Percentiles rank a stretch among this genome's conserved stretches.
Evolutionary conservation across 2,329 filamentous ascomycete genomes (phyloP).

Genomic region (Colletotrichum lupini): DNA sequence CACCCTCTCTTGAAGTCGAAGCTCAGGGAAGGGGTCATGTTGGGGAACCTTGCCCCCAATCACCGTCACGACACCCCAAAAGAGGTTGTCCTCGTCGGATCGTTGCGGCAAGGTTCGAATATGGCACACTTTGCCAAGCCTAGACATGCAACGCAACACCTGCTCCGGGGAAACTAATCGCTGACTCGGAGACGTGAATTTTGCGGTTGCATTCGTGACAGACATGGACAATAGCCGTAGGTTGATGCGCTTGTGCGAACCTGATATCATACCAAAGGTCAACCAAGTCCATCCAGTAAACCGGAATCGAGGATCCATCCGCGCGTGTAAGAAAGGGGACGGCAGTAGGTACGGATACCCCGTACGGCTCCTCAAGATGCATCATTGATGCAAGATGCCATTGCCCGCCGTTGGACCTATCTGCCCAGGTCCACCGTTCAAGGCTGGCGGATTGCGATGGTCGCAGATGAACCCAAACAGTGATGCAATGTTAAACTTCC

Average conservation of each 20-base stretch:
- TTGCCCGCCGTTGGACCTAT: neutral
- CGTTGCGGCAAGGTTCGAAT: constrained; percentile 10
- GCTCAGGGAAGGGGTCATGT: constrained; percentile 16
- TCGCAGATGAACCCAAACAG: constrained; percentile 9
- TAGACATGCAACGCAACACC: constrained; percentile 1
- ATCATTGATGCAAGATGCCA: constrained; percentile 17
- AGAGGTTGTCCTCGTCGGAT: constrained; percentile 5
- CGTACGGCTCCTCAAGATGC: neutral
- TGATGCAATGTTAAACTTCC: constrained; percentile 23
- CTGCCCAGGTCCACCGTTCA: neutral
- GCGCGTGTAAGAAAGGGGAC: neutral
- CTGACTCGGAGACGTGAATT: constrained; percentile 9
- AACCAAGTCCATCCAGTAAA: neutral
- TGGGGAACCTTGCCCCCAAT: constrained; percentile 18
- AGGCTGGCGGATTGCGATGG: neutral
- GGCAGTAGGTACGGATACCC: neutral
- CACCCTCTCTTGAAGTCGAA: neutral
- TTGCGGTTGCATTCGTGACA: neutral
- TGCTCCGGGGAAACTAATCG: neutral
- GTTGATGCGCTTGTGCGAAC: neutral
- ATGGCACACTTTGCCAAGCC: constrained; percentile 15
- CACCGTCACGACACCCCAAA: neutral
- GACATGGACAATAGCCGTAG: neutral
- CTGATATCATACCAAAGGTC: neutral
- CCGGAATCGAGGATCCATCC: neutral